Conservation (phyloP, 1,284 basidiomycete species). For the Meira miltonrushii region DNA sequence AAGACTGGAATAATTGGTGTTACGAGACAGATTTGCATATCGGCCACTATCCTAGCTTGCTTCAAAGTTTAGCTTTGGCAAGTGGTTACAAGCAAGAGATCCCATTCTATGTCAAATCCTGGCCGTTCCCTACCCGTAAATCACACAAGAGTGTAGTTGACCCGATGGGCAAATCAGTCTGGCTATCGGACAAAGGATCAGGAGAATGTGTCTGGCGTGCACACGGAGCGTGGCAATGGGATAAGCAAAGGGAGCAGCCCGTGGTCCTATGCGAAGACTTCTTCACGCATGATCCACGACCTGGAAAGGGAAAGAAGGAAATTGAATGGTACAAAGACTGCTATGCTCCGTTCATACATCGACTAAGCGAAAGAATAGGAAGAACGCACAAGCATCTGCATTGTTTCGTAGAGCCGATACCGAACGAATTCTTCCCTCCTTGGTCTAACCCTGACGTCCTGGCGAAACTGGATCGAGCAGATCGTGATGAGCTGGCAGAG, state of each 20-base stretch:
- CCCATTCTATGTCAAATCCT: constrained; percentile 57
- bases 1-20: constrained; percentile 64
- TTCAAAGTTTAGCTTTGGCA: constrained; percentile 44
- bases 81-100: constrained; percentile 51
- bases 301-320: constrained; percentile 21
- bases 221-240: constrained; percentile 92
- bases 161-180: constrained; percentile 30
- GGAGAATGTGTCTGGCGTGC: constrained; percentile 73
- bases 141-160: constrained; percentile 34
- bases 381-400: constrained; percentile 13
- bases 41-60: constrained; percentile 59
- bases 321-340: constrained; percentile 51
- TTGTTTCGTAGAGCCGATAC: constrained; percentile 46
- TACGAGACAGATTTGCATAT: constrained; percentile 88
- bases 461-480: constrained; percentile 3
- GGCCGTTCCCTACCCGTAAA: constrained; percentile 44
- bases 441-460: constrained; percentile 23
- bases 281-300: constrained; percentile 60
- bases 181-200: constrained; percentile 21
- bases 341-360: constrained; percentile 39
- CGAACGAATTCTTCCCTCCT: constrained; percentile 49
- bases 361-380: constrained; percentile 23
- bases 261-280: constrained; percentile 80
- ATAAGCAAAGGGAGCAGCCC: constrained; percentile 63
- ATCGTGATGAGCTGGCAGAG: constrained; percentile 13